Evolutionary conservation across 345 rosid species (phyloP), one percentile per base, ranked within the genome.

Genomic region (Bruguiera sexangula): DNA sequence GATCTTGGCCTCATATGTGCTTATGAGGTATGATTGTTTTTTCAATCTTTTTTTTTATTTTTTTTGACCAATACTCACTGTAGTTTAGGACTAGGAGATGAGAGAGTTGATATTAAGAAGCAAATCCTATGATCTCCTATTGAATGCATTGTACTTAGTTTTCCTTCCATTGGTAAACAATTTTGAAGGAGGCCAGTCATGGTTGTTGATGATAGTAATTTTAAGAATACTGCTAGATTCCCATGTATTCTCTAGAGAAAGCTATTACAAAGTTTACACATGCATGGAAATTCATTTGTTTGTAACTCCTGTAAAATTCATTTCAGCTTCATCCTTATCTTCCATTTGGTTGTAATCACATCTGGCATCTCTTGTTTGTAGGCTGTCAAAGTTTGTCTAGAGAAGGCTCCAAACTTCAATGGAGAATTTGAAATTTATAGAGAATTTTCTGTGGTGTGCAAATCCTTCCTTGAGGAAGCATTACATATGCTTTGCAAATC

Each of bases 1-100:
- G 85, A 86, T 76, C 92, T 93, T 58, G 98, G 98, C 54, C 88
- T 86, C 62, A 68, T 84, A 52, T 93, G 98, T 78, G 87, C 98
- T 51, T 80, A 83, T 66, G 87, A 89, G 97, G 98, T 91, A 85
- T 69, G 82, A 15, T 64, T 55, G n/a, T 34, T 55, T 67, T 53
- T 46, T 69, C 53, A 20, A 65, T 69, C 56, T 79, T 43, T 43
- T 43, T 39, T 39, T 8, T 11, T n/a, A n/a, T n/a, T 39, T 39
- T 39, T 39, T 37, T 37, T 37, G 50, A 43, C 19, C 19, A 43
- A 43, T 11, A 43, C 32, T 57, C n/a, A 3, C 55, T 10, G 3
- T 53, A 74, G 30, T 22, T 60, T 39, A 13, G 32, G 8, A 34
- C 16, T 26, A 3, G 63, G 50, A 60, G 67, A 15, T 64, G 36